Conservation (phyloP, 495 filamentous ascomycete species). For the Penicillium roqueforti region DNA sequence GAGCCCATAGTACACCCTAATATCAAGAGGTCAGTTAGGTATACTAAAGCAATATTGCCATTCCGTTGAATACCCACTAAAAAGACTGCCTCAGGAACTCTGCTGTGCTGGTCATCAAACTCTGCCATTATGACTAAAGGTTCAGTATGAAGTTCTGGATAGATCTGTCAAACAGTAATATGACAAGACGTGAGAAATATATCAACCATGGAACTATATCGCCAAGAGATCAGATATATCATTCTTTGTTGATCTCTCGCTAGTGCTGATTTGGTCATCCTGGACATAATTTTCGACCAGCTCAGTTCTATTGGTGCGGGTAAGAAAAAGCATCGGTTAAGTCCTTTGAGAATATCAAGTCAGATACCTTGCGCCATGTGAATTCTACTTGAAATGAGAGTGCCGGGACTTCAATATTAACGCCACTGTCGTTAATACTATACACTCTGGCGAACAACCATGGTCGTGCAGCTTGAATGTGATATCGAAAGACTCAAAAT, state of each 20-base stretch:
- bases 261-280: neutral
- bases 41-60: neutral
- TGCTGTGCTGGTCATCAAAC: neutral
- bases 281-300: neutral
- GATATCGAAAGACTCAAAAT: neutral
- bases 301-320: neutral
- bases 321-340: neutral
- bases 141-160: neutral
- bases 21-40: neutral
- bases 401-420: neutral
- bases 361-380: neutral
- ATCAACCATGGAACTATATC: neutral
- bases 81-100: neutral
- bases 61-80: neutral
- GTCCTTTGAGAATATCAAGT: neutral
- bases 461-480: neutral
- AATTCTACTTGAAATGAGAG: neutral
- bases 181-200: neutral
- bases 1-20: constrained; percentile 11
- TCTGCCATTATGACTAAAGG: neutral
- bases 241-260: neutral
- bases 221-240: neutral
- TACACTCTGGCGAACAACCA: neutral
- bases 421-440: neutral
- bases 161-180: no score